Base-by-base conservation (phyloP, 2,329 filamentous ascomycete genomes). In the Aspergillus luchuensis region DNA sequence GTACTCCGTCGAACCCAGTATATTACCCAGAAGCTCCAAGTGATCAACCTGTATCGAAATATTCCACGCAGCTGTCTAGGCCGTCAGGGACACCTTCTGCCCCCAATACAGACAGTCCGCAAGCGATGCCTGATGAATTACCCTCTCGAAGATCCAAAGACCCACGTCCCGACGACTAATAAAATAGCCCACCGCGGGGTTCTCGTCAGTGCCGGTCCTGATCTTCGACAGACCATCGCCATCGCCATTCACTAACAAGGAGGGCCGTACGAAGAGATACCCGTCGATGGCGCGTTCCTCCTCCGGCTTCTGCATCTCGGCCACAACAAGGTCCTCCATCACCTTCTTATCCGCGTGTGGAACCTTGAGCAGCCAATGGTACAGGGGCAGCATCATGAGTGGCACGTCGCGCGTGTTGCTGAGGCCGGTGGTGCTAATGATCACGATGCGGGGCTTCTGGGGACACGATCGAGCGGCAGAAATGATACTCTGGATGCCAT, bases 271-370 rank as follows among this genome's bases (percentile, higher is more conserved):
- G 15, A 76, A 67, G 2, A 72, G 69, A 53, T 45, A 62, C 10
- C 58, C 48, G 19, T 33, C 21, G 11, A 66, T 39, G 8, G 55
- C 59, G 69, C 59, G 54, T 39, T 69, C 47, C 51, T 51, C 41
- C 65, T 66, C 30, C 66, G 67, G 59, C 58, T 10, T 56, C n/a
- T 2, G 52, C 52, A 56, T 47, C 60, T 72, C 54, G 52, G 59
- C 33, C 28, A 69, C 38, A 8, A 81, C 54, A 8, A 66, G 36
- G 30, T 57, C 56, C 57, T 76, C 73, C 68, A 73, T 78, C 4
- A 68, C 64, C 58, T 60, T 64, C 69, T 79, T 79, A 59, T 79
- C 76, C 19, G 67, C 71, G 60, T 82, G 69, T 21, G 69, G 69
- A n/a, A 64, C 70, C 55, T 67, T 68, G 60, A 72, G 67, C 38